Base-by-base conservation (phyloP, 441 rosid species). In the Adansonia gregorii region DNA sequence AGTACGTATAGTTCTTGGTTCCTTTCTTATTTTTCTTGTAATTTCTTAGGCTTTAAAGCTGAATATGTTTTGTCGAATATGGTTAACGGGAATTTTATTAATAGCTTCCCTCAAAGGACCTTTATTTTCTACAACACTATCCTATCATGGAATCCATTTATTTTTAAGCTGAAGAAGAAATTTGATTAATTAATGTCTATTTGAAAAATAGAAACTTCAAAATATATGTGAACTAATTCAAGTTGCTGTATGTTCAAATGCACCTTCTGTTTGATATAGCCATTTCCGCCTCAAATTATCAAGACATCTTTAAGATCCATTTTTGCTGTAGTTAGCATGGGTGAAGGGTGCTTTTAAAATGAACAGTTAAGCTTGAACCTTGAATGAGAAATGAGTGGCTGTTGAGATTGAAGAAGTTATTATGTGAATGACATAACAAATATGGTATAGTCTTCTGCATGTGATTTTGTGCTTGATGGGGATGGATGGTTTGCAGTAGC, bases 1-100 rank as follows among this genome's bases (percentile, higher is more conserved):
- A 83, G 99, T 96, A 91, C 75, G 94, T 84, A 72, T 79, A 74
- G 58, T 79, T 81, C 63, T 78, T 80, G 45, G 45, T 56, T 79
- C 70, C 65, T 73, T 65, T 27, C 12, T n/a, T 55, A 5, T 78
- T 76, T 31, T 74, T 78, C 43, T 48, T 55, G 31, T 66, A 39
- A 41, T 19, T 77, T 73, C 22, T 58, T 67, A 72, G 48, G 20
- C 63, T 55, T 74, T 20, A 9, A 10, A 51, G 35, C 67, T 45
- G 45, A 64, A n/a, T 65, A 22, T 31, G 27, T 11, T 39, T 31
- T 35, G 19, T 51, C 15, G 9, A 6, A 31, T 63, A 14, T 14
- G 46, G 20, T 63, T 63, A 14, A 63, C 2, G 14, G 24, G 46
- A 51, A 71, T 54, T 70, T 17, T 54, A 31, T n/a, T 54, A 31